Evolutionary conservation across 108 stramenopile genomes (phyloP), one percentile per base, ranked within the genome.

Genomic region (Discostella stelligeroides): DNA sequence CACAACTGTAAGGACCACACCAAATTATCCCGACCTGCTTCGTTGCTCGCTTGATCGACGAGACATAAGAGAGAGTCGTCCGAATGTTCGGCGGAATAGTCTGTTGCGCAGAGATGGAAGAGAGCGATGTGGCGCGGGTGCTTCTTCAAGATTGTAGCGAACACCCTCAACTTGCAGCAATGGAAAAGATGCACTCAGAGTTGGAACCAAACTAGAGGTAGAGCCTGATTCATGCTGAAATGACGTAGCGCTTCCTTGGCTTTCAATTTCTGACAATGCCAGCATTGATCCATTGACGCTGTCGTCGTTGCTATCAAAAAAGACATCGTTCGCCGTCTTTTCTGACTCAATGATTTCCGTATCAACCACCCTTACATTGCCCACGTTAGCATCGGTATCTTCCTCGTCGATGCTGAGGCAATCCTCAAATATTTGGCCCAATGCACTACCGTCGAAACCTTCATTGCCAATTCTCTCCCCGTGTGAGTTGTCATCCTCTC

Each of bases 331-430:
- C n/a, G n/a, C n/a, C n/a, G n/a, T n/a, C n/a, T n/a, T n/a, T n/a
- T n/a, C n/a, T n/a, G n/a, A n/a, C n/a, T n/a, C n/a, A n/a, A n/a
- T n/a, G n/a, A n/a, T n/a, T n/a, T n/a, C n/a, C n/a, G n/a, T n/a
- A n/a, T n/a, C n/a, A n/a, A n/a, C n/a, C n/a, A n/a, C n/a, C n/a
- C n/a, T n/a, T n/a, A n/a, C n/a, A n/a, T n/a, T n/a, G n/a, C n/a
- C n/a, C n/a, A n/a, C 58, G 17, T 12, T 49, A 15, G 46, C 50
- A 18, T 39, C 43, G 37, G 27, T 15, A 49, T 53, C 67, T 42
- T 80, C 71, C 21, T 66, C 73, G 34, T 67, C 66, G 29, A 70
- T 66, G 48, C 68, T 70, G 8, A 28, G 61, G 34, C 79, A 80
- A 48, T 80, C 79, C 2, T 65, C 69, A 40, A 68, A 68, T 18